Base-by-base conservation (phyloP, 23 red algal genomes). In the Gracilaria gracilis region DNA sequence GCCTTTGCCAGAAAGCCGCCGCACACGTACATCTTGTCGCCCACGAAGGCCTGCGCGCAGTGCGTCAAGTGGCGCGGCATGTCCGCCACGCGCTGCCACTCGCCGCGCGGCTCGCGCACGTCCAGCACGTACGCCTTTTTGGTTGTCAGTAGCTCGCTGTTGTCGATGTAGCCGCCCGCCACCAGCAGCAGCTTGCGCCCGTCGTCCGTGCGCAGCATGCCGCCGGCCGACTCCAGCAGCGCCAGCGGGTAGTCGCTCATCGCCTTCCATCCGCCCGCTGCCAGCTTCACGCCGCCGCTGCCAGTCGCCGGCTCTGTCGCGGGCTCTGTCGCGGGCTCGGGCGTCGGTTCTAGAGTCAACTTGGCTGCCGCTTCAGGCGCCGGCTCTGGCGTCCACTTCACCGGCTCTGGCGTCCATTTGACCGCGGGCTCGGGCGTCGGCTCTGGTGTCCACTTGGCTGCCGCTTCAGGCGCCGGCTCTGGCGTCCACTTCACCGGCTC, bases 11-110 rank as follows among this genome's bases (percentile, higher is more conserved):
- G 21, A 28, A 85, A 85, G 19, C 81, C 81, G 27, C 81, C 81
- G 19, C 81, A 85, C 81, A 85, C 11, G 57, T 85, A 85, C 54
- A 85, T 67, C 1, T 61, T 23, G 40, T 69, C 65, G 29, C 19
- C 31, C 34, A 85, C 81, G 9, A 69, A 25, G 2, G 39, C 61
- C 47, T 85, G 81, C n/a, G 81, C 81, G 19, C 59, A 69, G 25
- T 85, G 81, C 28, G 81, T 85, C 31, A 66, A 23, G 28, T 85
- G 59, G 8, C 23, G 38, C 31, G 81, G 81, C 81, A 85, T 85
- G 38, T 85, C 61, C 7, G 81, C 51, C 39, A 85, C 59, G 15
- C 81, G 81, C 46, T 69, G 20, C 81, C 81, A 85, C 3, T 24
- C 36, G 6, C 20, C 54, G 16, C 51, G 23, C 19, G 8, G 23